Conservation (phyloP, 2,329 filamentous ascomycete species). For the Trichoderma simmonsii region DNA sequence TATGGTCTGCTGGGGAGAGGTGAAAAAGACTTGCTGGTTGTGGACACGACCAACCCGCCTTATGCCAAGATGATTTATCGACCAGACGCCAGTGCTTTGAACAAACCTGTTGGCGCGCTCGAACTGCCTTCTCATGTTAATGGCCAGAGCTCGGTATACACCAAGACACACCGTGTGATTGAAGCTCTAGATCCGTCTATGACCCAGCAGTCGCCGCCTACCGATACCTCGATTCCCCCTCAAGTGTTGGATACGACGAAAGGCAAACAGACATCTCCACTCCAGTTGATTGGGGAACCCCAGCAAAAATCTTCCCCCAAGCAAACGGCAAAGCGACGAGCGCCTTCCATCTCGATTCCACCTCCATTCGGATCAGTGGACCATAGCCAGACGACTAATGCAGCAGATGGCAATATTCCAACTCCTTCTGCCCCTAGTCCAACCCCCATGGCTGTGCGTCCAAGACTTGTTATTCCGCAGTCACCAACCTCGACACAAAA, state of each 20-base stretch:
- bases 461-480: conserved; percentile 30
- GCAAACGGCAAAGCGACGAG: neutral
- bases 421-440: conserved; percentile 37
- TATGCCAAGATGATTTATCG: conserved; percentile 44
- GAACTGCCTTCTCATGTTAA: neutral
- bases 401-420: conserved; percentile 21
- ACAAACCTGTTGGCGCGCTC: neutral
- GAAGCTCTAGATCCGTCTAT: neutral
- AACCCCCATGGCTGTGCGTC: conserved; percentile 30
- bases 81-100: neutral
- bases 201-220: neutral
- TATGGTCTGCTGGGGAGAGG: conserved; percentile 68
- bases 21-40: conserved; percentile 64
- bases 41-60: conserved; percentile 54
- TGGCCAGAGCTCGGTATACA: neutral
- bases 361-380: neutral
- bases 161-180: neutral
- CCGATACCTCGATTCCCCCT: neutral
- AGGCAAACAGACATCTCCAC: neutral
- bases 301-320: neutral
- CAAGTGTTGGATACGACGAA: neutral
- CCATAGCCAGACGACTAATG: neutral
- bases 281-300: neutral
- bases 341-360: neutral
- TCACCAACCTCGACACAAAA: conserved; percentile 20